A percentile compares a stretch with the other conserved stretches of the same genome.
Conservation (phyloP, 2,329 filamentous ascomycete species). For the Aspergillus sp. region DNA sequence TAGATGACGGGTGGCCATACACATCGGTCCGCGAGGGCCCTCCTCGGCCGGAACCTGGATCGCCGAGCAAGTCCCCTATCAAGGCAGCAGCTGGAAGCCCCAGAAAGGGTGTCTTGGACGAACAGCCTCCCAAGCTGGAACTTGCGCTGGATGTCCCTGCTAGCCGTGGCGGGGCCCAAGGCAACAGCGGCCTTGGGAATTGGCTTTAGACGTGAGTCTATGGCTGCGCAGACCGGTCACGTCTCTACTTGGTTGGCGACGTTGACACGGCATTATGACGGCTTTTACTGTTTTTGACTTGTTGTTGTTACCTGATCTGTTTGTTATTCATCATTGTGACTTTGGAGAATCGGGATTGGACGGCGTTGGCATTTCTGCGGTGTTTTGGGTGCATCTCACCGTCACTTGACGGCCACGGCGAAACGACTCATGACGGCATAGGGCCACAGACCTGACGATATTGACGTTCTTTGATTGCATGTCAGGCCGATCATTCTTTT, state of each 20-base stretch:
- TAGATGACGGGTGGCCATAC: constrained; percentile 85
- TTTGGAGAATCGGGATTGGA: constrained; percentile 15
- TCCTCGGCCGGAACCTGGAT: constrained; percentile 40
- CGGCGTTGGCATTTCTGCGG: constrained; percentile 26
- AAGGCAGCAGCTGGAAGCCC: constrained; percentile 40
- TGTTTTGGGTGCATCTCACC: constrained; percentile 26
- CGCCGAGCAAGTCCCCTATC: constrained; percentile 50
- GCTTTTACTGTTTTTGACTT: constrained; percentile 9
- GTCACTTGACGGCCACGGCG: constrained; percentile 21
- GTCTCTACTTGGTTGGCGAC: background rate
- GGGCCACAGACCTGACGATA: constrained; percentile 19
- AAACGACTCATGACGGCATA: constrained; percentile 31
- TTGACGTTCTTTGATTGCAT: constrained; percentile 14
- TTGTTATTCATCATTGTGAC: constrained; percentile 7
- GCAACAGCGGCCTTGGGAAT: constrained; percentile 34
- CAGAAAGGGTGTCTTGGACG: constrained; percentile 50
- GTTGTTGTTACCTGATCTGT: constrained; percentile 14
- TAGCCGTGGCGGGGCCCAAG: constrained; percentile 22
- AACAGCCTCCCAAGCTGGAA: constrained; percentile 63
- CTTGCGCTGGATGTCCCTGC: constrained; percentile 40
- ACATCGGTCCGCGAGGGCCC: constrained; percentile 67
- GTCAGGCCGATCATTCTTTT: constrained; percentile 16
- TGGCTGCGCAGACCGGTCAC: background rate
- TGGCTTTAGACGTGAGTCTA: constrained; percentile 36
- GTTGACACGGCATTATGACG: constrained; percentile 5